Evolutionary conservation across 805 yeast genomes (phyloP).

Genomic region (Pichia cabralensis): DNA sequence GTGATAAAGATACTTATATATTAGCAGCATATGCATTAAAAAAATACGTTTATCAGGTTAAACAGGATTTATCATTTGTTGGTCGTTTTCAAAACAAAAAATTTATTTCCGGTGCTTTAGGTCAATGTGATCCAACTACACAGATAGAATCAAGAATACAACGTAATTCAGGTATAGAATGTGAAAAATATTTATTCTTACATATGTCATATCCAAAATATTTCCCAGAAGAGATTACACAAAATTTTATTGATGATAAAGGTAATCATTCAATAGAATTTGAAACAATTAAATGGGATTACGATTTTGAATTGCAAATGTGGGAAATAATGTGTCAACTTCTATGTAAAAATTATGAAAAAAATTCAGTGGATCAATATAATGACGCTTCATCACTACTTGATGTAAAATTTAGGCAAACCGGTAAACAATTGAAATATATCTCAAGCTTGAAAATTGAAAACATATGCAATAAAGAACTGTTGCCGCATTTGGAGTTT

Average conservation of each 20-base stretch:
- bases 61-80: slow-evolving; percentile 40
- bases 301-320: slow-evolving; percentile 31
- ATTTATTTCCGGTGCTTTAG: slow-evolving; percentile 33
- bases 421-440: slow-evolving; percentile 19
- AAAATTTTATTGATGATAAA: background rate
- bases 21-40: slow-evolving; percentile 47
- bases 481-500: slow-evolving; percentile 28
- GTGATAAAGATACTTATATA: slow-evolving; percentile 68
- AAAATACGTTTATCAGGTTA: slow-evolving; percentile 35
- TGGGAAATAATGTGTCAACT: slow-evolving; percentile 31
- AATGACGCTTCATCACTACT: slow-evolving; percentile 15
- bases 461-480: slow-evolving; percentile 22
- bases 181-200: slow-evolving; percentile 33
- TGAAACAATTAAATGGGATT: slow-evolving; percentile 17
- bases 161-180: slow-evolving; percentile 11
- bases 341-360: slow-evolving; percentile 21
- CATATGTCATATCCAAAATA: slow-evolving; percentile 54
- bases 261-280: slow-evolving; percentile 27
- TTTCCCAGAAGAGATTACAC: slow-evolving; percentile 19
- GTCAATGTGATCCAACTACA: slow-evolving; percentile 33
- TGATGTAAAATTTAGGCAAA: slow-evolving; percentile 5
- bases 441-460: slow-evolving; percentile 19
- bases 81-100: slow-evolving; percentile 32
- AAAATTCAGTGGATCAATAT: slow-evolving; percentile 1
- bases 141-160: slow-evolving; percentile 19